phyloP scores from a whole-genome alignment of 805 yeast genomes.

The Nakazawaea wickerhamii region DNA sequence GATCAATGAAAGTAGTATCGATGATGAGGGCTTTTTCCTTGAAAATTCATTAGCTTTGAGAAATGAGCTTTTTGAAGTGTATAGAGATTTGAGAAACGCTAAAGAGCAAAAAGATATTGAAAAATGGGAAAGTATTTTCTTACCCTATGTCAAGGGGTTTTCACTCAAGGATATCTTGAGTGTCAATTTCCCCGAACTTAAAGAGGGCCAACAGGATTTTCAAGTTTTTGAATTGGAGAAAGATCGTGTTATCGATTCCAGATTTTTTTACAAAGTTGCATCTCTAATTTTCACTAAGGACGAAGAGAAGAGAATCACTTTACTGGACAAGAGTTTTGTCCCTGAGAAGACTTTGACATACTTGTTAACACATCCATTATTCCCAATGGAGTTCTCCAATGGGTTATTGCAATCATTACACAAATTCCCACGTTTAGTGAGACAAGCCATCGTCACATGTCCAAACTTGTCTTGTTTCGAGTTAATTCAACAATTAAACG shows the following conservation, averaged over 20 bases:
- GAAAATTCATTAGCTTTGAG: constrained; percentile 17
- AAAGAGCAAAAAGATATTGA: constrained; percentile 18
- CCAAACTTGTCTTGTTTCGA: constrained; percentile 62
- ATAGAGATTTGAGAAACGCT: constrained; percentile 21
- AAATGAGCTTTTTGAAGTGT: constrained; percentile 24
- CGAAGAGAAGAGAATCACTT: constrained; percentile 19
- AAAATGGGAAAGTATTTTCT: constrained; percentile 26
- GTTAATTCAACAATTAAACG: constrained; percentile 54
- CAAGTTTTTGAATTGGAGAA: constrained; percentile 54
- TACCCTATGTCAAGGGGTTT: constrained; percentile 25
- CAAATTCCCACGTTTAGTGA: constrained; percentile 57
- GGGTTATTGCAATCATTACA: constrained; percentile 48
- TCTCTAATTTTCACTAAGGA: constrained; percentile 32
- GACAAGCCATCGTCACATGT: constrained; percentile 80
- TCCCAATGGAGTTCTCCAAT: constrained; percentile 55
- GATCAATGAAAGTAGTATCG: constrained; percentile 18
- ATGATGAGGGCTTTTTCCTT: constrained; percentile 22
- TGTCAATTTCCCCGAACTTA: constrained; percentile 15
- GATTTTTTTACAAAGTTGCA: constrained; percentile 43
- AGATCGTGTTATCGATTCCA: constrained; percentile 60
- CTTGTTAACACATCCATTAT: constrained; percentile 81
- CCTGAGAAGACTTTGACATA: constrained; percentile 64
- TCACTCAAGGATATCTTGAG: constrained; percentile 23
- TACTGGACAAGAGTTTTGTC: constrained; percentile 27
- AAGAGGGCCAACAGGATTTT: constrained; percentile 25